Conservation (phyloP, 345 rosid species). For the Corchorus olitorius region DNA sequence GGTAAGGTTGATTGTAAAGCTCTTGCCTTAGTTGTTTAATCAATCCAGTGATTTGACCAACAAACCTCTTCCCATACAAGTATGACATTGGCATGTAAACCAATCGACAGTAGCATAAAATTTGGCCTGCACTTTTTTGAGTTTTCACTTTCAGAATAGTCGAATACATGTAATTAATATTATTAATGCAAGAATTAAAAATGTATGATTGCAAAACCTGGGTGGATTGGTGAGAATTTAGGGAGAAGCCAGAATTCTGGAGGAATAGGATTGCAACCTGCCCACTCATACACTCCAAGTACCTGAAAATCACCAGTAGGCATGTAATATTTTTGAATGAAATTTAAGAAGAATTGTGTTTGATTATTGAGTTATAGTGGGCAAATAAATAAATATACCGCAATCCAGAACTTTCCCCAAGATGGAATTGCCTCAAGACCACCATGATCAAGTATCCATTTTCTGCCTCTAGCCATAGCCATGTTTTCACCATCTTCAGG, state of each 20-base stretch:
- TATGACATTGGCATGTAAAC: conserved; percentile 72
- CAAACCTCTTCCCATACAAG: conserved; percentile 67
- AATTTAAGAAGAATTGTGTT: neutral
- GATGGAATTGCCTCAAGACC: conserved; percentile 54
- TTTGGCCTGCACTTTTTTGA: conserved; percentile 60
- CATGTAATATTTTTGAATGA: too few relatives aligned
- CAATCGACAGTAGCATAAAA: conserved; percentile 57
- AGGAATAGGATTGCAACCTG: conserved; percentile 67
- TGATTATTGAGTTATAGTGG: neutral
- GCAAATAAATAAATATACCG: conserved; percentile 32
- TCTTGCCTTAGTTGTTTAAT: conserved; percentile 51
- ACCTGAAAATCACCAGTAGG: conserved; percentile 29
- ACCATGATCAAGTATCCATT: conserved; percentile 73
- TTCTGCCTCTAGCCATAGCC: conserved; percentile 45
- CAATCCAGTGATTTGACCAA: conserved; percentile 51
- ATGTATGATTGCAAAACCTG: conserved; percentile 30
- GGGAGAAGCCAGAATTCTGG: conserved; percentile 73
- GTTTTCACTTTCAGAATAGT: too few relatives aligned
- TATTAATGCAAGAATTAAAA: neutral
- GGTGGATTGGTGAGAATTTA: conserved; percentile 45
- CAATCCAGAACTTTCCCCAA: conserved; percentile 68
- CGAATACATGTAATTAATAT: neutral
- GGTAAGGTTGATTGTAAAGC: conserved; percentile 53
- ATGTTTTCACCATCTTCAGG: conserved; percentile 40
- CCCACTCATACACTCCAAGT: conserved; percentile 71